These are phyloP conservation scores for Diaporthe longicolla DNA, from an alignment of 2,329 filamentous ascomycete genomes.

Conservation along the genomic window DNA sequence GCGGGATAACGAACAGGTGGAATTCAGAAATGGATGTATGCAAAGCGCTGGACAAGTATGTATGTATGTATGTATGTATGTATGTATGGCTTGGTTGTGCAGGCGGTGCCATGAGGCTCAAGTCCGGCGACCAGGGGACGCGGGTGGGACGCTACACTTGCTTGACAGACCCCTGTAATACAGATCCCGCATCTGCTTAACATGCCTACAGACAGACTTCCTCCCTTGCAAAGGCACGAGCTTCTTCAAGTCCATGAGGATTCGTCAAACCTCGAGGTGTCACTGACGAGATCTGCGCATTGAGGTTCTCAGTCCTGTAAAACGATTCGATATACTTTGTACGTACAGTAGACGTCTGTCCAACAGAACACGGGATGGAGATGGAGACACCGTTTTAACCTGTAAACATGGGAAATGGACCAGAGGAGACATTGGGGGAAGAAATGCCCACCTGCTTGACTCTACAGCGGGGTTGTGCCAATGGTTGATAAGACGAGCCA, in stretches of 20 bases:
- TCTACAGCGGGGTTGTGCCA: no score
- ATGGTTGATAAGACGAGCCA: neutral
- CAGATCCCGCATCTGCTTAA: neutral
- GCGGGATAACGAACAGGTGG: neutral
- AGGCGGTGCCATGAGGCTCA: conserved; percentile 6
- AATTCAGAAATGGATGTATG: neutral
- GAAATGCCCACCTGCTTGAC: neutral
- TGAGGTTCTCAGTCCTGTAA: neutral
- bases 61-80: no score
- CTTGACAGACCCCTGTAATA: neutral
- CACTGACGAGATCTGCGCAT: neutral
- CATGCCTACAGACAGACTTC: neutral
- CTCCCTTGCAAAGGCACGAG: no score
- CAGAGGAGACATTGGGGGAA: no score
- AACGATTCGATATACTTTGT: no score
- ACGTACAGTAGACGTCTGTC: no score
- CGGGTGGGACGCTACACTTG: neutral
- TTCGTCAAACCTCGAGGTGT: no score
- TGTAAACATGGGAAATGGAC: no score
- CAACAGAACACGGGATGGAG: neutral
- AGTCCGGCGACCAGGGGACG: neutral
- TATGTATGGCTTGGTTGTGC: neutral
- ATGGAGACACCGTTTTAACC: no score
- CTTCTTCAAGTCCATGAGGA: neutral
- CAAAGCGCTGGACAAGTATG: neutral